These are phyloP conservation scores for Xylariaceae sp. DNA, from an alignment of 2,329 filamentous ascomycete species.

Conservation along the genomic window DNA sequence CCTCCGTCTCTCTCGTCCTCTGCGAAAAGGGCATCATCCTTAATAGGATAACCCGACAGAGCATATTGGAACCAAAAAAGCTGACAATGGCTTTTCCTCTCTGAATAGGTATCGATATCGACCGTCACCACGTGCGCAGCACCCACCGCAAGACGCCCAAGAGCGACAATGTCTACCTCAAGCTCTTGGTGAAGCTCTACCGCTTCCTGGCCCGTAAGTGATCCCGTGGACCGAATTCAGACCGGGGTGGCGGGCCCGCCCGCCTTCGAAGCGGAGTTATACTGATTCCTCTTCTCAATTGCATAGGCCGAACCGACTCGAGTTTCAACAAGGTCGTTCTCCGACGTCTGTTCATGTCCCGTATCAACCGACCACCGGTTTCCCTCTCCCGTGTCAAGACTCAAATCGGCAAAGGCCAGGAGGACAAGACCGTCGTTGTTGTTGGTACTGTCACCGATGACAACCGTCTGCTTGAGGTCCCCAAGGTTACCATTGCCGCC, in stretches of 20 bases:
- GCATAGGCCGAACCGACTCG: slow-evolving; percentile 86
- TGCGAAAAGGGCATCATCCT: slow-evolving; percentile 24
- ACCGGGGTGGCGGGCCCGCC: neutral
- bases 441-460: slow-evolving; percentile 97
- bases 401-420: slow-evolving; percentile 66
- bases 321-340: slow-evolving; percentile 99
- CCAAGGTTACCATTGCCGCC: slow-evolving; percentile 92
- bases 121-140: slow-evolving; percentile 68
- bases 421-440: slow-evolving; percentile 88
- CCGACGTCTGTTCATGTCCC: slow-evolving; percentile 96
- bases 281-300: neutral
- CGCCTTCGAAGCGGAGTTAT: neutral
- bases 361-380: slow-evolving; percentile 95
- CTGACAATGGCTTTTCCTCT: slow-evolving; percentile 59
- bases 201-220: slow-evolving; percentile 89
- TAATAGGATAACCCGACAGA: slow-evolving; percentile 45
- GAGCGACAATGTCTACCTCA: slow-evolving; percentile 97
- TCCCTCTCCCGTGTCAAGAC: slow-evolving; percentile 87
- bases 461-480: slow-evolving; percentile 87
- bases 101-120: slow-evolving; percentile 70
- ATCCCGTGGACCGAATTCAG: neutral
- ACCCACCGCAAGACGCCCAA: slow-evolving; percentile 93
- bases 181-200: slow-evolving; percentile 97
- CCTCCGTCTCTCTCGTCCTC: slow-evolving; percentile 21
- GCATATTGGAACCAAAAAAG: slow-evolving; percentile 66